phyloP scores from a whole-genome alignment of 768 basidiomycete genomes.

The Coprinellus aureogranulatus region DNA sequence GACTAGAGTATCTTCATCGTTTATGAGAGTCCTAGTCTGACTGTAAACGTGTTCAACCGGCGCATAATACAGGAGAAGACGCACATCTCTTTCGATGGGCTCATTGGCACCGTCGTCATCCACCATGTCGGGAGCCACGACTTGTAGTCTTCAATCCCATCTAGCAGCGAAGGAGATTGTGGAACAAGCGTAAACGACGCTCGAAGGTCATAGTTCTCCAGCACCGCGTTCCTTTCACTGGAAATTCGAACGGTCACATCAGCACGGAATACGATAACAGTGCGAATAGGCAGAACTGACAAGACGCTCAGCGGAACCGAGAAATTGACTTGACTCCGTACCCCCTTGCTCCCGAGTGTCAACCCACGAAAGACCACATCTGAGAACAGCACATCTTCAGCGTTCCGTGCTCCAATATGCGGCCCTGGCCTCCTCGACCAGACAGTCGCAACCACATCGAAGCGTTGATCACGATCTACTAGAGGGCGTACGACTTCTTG shows the following conservation, averaged over 20 bases:
- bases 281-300: conserved; percentile 17
- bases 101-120: conserved; percentile 11
- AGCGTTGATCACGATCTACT: conserved; percentile 13
- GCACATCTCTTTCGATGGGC: not conserved
- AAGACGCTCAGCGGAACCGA: conserved; percentile 29
- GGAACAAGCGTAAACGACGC: conserved; percentile 34
- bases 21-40: no score
- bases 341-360: conserved; percentile 22
- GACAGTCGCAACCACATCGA: conserved; percentile 19
- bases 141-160: conserved; percentile 27
- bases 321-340: conserved; percentile 22
- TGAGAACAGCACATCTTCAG: not conserved
- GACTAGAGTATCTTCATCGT: no score
- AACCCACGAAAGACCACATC: conserved; percentile 28
- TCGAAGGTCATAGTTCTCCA: conserved; percentile 33
- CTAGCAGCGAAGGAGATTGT: conserved; percentile 26
- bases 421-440: conserved; percentile 9
- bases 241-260: not conserved
- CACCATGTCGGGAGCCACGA: conserved; percentile 25
- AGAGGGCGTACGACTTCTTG: conserved; percentile 13
- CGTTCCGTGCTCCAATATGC: not conserved
- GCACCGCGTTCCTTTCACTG: conserved; percentile 18
- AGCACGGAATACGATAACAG: not conserved
- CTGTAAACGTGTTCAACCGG: no score
- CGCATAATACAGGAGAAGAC: no score